Evolutionary conservation across 75 land plant genomes (phyloP).

Genomic region (Pinus taeda): DNA sequence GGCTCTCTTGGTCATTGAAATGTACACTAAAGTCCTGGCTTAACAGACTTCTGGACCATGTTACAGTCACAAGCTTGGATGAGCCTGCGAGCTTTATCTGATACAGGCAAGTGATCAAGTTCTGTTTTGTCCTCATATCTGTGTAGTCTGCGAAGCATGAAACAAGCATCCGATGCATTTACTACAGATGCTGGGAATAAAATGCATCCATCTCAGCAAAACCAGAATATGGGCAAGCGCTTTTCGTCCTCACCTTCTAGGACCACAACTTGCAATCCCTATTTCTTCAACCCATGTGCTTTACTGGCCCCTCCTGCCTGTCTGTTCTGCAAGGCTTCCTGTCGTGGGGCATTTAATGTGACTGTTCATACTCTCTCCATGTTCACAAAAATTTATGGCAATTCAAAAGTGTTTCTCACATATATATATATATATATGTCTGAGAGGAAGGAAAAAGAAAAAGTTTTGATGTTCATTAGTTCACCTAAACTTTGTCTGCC

Average conservation of each 20-base stretch:
- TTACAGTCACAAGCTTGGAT: slow-evolving; percentile 27
- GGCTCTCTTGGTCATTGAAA: slow-evolving; percentile 25
- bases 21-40: slow-evolving; percentile 39
- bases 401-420: neutral
- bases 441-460: too few species aligned
- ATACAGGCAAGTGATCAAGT: slow-evolving; percentile 33
- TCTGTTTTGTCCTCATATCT: slow-evolving; percentile 18
- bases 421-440: too few species aligned
- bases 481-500: too few species aligned
- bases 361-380: neutral
- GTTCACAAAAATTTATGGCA: neutral
- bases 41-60: slow-evolving; percentile 47
- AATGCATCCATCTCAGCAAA: neutral
- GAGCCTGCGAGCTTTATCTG: slow-evolving; percentile 26
- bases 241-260: neutral
- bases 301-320: neutral
- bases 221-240: neutral
- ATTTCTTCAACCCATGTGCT: slow-evolving; percentile 5
- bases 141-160: slow-evolving; percentile 18
- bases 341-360: neutral
- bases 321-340: neutral
- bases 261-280: neutral
- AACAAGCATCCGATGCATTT: neutral
- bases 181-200: neutral
- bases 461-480: too few species aligned